Conservation (phyloP, 1,284 basidiomycete species). For the Cutaneotrichosporon mucoides region DNA sequence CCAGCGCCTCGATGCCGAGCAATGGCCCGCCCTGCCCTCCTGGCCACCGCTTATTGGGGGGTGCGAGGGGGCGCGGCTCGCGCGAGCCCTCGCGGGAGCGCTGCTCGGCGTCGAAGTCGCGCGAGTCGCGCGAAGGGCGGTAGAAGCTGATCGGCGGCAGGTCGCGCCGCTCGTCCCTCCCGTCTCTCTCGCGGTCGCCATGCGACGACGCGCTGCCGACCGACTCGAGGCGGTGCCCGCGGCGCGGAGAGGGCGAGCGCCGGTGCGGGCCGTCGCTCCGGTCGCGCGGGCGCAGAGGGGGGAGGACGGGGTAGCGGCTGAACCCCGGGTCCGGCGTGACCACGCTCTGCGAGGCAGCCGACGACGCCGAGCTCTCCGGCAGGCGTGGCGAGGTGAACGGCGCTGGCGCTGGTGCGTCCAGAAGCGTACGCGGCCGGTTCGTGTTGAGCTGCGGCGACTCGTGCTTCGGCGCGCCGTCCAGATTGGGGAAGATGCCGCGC, state of each 20-base stretch:
- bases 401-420: not conserved
- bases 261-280: not conserved
- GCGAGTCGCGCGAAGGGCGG: not conserved
- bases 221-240: slow-evolving; percentile 2
- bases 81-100: slow-evolving; percentile 1
- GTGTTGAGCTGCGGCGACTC: not conserved
- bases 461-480: not conserved
- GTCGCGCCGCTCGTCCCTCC: not conserved
- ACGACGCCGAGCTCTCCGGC: slow-evolving; percentile 4
- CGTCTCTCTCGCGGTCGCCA: slow-evolving; percentile 6
- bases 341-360: slow-evolving; percentile 5
- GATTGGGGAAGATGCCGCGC: slow-evolving; percentile 25
- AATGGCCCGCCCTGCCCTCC: slow-evolving; percentile 9
- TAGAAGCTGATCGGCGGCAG: not conserved
- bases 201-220: not conserved
- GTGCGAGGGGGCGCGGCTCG: slow-evolving; percentile 12
- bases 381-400: not conserved
- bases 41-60: slow-evolving; percentile 12
- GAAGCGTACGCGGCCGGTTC: not conserved
- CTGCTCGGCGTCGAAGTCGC: slow-evolving; percentile 3
- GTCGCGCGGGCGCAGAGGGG: slow-evolving; percentile 25
- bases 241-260: slow-evolving; percentile 13
- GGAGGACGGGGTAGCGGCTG: slow-evolving; percentile 22
- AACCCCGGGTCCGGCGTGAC: slow-evolving; percentile 10
- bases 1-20: slow-evolving; percentile 41